A percentile compares a stretch with the other conserved stretches of the same genome.
Evolutionary conservation across 768 basidiomycete genomes (phyloP).

Genomic region (Tricholomella constricta): DNA sequence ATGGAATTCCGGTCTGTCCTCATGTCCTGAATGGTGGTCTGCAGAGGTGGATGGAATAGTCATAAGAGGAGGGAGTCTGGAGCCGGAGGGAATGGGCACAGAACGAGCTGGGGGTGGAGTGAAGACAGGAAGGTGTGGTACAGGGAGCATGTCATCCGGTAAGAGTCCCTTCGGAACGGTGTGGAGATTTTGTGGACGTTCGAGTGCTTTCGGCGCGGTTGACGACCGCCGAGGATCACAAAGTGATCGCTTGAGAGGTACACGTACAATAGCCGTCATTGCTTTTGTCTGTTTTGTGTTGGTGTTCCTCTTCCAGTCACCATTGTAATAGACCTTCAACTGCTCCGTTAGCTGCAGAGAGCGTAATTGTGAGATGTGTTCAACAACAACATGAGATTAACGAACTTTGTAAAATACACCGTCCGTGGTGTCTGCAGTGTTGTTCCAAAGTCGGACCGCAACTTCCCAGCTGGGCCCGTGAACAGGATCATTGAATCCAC

Average conservation of each 20-base stretch:
- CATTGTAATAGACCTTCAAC: conserved; percentile 7
- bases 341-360: neutral
- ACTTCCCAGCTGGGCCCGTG: neutral
- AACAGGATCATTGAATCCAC: neutral
- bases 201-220: neutral
- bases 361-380: neutral
- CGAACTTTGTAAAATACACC: conserved; percentile 1
- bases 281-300: conserved; percentile 5
- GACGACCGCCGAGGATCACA: neutral
- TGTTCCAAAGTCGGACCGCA: neutral
- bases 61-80: neutral
- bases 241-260: neutral
- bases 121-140: neutral
- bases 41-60: neutral
- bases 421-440: neutral
- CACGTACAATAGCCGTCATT: neutral
- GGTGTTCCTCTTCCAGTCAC: conserved; percentile 3
- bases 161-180: neutral
- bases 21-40: neutral
- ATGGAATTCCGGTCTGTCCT: neutral
- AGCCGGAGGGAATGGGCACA: neutral
- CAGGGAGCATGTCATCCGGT: neutral
- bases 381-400: neutral
- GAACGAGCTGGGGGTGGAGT: neutral
- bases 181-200: neutral